These are phyloP conservation scores for Penicillium sp. DNA, from an alignment of 2,329 filamentous ascomycete genomes.

Conservation along the genomic window DNA sequence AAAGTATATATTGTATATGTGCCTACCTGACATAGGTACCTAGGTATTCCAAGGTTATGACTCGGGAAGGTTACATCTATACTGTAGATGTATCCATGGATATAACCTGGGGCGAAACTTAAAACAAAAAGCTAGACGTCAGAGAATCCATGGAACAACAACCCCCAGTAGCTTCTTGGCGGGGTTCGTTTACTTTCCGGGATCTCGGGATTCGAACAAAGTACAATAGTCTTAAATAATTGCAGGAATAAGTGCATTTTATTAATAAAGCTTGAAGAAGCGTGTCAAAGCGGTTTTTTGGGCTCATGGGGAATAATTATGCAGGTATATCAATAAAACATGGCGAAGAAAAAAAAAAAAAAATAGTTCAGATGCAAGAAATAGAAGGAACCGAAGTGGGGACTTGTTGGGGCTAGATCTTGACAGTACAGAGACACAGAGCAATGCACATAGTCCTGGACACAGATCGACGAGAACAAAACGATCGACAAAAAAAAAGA, in stretches of 20 bases:
- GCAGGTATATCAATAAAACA: conserved; percentile 8
- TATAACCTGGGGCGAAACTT: not conserved
- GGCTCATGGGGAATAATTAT: conserved; percentile 2
- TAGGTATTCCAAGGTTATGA: not conserved
- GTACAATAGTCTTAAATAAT: not conserved
- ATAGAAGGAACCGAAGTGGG: not conserved
- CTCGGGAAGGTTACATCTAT: too few relatives aligned
- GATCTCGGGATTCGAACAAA: not conserved
- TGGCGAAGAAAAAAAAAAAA: not conserved
- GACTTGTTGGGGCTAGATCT: conserved; percentile 1
- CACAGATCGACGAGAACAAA: not conserved
- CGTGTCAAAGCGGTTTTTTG: conserved; percentile 4
- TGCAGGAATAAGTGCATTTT: not conserved
- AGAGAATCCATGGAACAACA: not conserved
- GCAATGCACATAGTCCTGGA: not conserved
- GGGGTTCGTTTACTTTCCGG: not conserved
- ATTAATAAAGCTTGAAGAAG: conserved; percentile 6
- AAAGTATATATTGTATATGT: not conserved
- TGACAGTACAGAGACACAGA: conserved; percentile 8
- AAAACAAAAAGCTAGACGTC: too few relatives aligned
- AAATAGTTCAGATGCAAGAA: conserved; percentile 3
- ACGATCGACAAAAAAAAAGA: conserved; percentile 1
- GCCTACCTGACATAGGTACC: too few relatives aligned
- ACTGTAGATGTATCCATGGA: not conserved
- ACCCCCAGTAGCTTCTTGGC: not conserved